A percentile compares a stretch with the other conserved stretches of the same genome.
Conservation (phyloP, 1,284 basidiomycete species). For the Anthracocystis walkeri region DNA sequence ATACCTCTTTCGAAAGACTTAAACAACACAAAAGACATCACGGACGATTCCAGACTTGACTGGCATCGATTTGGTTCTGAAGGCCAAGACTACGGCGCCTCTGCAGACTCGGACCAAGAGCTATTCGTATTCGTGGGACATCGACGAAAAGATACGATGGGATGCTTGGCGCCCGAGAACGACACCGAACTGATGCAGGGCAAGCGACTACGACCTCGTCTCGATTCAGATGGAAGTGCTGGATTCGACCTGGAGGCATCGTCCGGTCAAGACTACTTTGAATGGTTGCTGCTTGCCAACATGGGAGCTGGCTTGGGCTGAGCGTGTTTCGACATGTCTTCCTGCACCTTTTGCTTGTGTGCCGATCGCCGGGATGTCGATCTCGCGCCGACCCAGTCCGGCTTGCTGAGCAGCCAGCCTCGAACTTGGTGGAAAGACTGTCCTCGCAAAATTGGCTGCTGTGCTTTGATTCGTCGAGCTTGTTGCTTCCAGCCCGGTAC, state of each 20-base stretch:
- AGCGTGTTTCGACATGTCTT: not conserved
- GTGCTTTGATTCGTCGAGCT: not conserved
- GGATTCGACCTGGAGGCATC: slow-evolving; percentile 21
- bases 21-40: not conserved
- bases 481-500: not conserved
- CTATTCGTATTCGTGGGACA: slow-evolving; percentile 58
- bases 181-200: slow-evolving; percentile 57
- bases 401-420: slow-evolving; percentile 24
- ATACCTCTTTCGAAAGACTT: not conserved
- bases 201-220: slow-evolving; percentile 34
- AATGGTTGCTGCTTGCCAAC: slow-evolving; percentile 54
- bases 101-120: slow-evolving; percentile 47
- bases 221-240: slow-evolving; percentile 8
- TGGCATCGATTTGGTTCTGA: slow-evolving; percentile 43
- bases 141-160: slow-evolving; percentile 42
- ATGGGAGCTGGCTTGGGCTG: slow-evolving; percentile 41
- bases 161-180: slow-evolving; percentile 41
- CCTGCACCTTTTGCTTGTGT: not conserved
- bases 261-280: slow-evolving; percentile 50
- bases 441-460: not conserved
- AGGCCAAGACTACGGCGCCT: slow-evolving; percentile 27
- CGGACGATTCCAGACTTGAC: not conserved
- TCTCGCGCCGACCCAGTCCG: slow-evolving; percentile 27
- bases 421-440: slow-evolving; percentile 4
- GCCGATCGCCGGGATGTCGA: not conserved